Evolutionary conservation across 2,329 filamentous ascomycete species (phyloP), one percentile per base, ranked within the genome.

Genomic region (Thelonectria discophora): DNA sequence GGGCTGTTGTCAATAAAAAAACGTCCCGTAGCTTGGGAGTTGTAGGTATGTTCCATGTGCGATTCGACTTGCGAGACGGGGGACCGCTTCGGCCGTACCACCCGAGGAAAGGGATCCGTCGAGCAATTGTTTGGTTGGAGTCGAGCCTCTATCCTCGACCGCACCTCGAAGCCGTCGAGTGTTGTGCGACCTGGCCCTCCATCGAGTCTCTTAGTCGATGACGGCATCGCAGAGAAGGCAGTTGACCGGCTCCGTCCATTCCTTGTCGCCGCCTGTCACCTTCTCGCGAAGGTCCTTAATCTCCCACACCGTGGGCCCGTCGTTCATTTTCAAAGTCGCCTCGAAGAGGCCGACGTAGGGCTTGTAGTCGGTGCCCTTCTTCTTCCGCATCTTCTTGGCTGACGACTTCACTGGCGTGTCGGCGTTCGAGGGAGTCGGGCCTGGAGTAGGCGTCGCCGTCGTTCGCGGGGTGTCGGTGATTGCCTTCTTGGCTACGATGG

Each of bases 281-380:
- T 77, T 76, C 30, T 79, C 70, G 48, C 85, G 79, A 47, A 86
- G 73, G 65, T 87, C 85, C 24, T 73, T 79, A 52, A 87, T 81
- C 64, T 85, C 81, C 52, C 86, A 78, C 20, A 79, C 72, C 1
- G 84, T 81, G 17, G 82, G 81, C 3, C 79, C 81, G 3, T 76
- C 74, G 40, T 81, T 80, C 69, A 83, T 80, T 63, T 78, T 77
- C 21, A 87, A 75, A 2, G 73, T 76, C 3, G 82, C 85, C 50
- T 84, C 77, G 58, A 87, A 87, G 5, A 84, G 72, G 0, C 81
- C 82, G 42, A 81, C 74, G 69, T 85, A 87, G 2, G 82, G 82
- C 67, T 80, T 83, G 54, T 72, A 66, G 30, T 75, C 74, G 34
- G 72, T 65, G 3, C 65, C 55, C 65, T 78, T 78, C 61, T 76